A percentile compares a stretch with the other conserved stretches of the same genome.
These are phyloP conservation scores for Candida ascalaphidarum DNA, from an alignment of 805 yeast genomes.

Conservation along the genomic window DNA sequence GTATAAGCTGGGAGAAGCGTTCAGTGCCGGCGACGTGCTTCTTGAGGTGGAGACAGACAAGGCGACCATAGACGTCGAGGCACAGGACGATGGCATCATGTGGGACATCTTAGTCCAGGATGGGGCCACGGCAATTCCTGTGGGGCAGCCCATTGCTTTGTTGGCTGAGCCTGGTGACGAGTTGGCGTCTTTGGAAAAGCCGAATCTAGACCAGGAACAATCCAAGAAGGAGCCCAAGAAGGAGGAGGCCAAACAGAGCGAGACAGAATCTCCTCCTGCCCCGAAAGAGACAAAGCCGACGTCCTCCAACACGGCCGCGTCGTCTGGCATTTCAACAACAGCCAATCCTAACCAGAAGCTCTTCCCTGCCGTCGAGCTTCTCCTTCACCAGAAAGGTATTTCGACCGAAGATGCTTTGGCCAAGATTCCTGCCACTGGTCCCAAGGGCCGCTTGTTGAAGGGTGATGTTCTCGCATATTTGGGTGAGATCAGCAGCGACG, in stretches of 20 bases:
- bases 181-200: conserved; percentile 51
- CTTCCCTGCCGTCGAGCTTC: conserved; percentile 69
- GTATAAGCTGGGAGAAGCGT: conserved; percentile 58
- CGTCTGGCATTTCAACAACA: conserved; percentile 13
- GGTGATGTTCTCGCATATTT: conserved; percentile 86
- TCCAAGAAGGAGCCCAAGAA: conserved; percentile 11
- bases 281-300: conserved; percentile 9
- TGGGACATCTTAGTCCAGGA: conserved; percentile 65
- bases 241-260: conserved; percentile 3
- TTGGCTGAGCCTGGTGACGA: conserved; percentile 88
- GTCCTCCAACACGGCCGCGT: conserved; percentile 6
- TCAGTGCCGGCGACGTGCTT: conserved; percentile 74
- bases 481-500: conserved; percentile 58
- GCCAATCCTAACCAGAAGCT: conserved; percentile 66
- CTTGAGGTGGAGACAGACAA: conserved; percentile 83
- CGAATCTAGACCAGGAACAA: conserved; percentile 28
- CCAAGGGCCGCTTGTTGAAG: conserved; percentile 76
- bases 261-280: conserved; percentile 3
- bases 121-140: conserved; percentile 76
- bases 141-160: conserved; percentile 85
- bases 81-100: conserved; percentile 84
- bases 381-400: conserved; percentile 55
- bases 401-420: conserved; percentile 61
- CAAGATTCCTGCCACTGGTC: conserved; percentile 79
- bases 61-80: conserved; percentile 77